A percentile compares a stretch with the other conserved stretches of the same genome.
Conservation (phyloP, 2,329 filamentous ascomycete genomes). For the Colletotrichum orchidophilum region DNA sequence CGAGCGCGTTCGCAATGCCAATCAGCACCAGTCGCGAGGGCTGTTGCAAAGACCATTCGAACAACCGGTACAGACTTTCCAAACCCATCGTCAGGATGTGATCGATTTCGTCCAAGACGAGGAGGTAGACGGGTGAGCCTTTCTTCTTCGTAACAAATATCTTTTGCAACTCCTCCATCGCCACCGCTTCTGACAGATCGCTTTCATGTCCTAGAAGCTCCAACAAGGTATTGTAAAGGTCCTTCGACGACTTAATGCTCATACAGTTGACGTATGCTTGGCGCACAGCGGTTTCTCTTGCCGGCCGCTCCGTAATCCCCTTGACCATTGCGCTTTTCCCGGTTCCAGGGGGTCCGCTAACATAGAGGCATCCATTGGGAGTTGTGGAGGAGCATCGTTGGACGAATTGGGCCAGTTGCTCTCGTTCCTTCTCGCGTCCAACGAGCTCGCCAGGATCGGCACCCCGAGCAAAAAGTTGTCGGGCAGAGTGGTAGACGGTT, state of each 20-base stretch:
- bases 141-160: slow-evolving; percentile 75
- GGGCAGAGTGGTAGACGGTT: slow-evolving; percentile 86
- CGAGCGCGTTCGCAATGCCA: slow-evolving; percentile 95
- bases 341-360: slow-evolving; percentile 94
- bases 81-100: slow-evolving; percentile 89
- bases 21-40: slow-evolving; percentile 84
- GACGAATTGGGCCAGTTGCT: slow-evolving; percentile 76
- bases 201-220: slow-evolving; percentile 71
- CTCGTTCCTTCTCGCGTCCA: slow-evolving; percentile 76
- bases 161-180: slow-evolving; percentile 72
- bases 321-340: slow-evolving; percentile 95
- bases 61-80: slow-evolving; percentile 90
- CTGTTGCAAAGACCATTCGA: slow-evolving; percentile 91
- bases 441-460: slow-evolving; percentile 79
- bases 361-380: slow-evolving; percentile 85
- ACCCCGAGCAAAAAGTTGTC: slow-evolving; percentile 86
- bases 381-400: slow-evolving; percentile 66
- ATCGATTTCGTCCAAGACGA: slow-evolving; percentile 95
- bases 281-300: slow-evolving; percentile 63
- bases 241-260: slow-evolving; percentile 89
- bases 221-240: slow-evolving; percentile 83
- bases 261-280: slow-evolving; percentile 94
- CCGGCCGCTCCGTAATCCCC: slow-evolving; percentile 74
- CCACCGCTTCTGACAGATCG: slow-evolving; percentile 71
- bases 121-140: slow-evolving; percentile 71